These are phyloP conservation scores for Entomortierella chlamydospora DNA, from an alignment of 192 early-diverging fungal genomes.

Conservation along the genomic window DNA sequence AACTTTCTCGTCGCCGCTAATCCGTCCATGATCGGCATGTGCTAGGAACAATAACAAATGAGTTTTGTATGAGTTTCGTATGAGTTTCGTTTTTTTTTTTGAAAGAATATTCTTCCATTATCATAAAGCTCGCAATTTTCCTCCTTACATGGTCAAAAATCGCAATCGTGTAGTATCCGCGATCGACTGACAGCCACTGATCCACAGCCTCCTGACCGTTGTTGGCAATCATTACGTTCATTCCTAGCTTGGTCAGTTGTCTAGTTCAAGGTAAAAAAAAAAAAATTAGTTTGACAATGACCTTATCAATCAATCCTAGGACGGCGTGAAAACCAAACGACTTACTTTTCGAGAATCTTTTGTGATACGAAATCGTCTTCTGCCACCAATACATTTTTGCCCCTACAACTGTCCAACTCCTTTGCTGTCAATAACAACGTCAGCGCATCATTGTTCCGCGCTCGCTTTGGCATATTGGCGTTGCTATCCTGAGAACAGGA, in stretches of 20 bases:
- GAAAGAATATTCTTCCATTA: no score
- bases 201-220: constrained; percentile 47
- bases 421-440: constrained; percentile 25
- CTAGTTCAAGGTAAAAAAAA: constrained; percentile 13
- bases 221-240: constrained; percentile 52
- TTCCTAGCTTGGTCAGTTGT: constrained; percentile 46
- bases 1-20: constrained; percentile 40
- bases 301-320: no score
- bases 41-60: constrained; percentile 18
- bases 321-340: no score
- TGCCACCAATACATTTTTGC: constrained; percentile 48
- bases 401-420: constrained; percentile 29
- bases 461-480: constrained; percentile 26
- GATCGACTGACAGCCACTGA: constrained; percentile 31
- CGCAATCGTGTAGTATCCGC: constrained; percentile 42
- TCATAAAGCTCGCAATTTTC: no score
- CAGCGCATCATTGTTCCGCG: constrained; percentile 44
- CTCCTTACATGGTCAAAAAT: constrained; percentile 55
- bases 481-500: not conserved
- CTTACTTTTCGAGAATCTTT: constrained; percentile 51
- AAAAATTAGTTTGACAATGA: no score
- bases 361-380: constrained; percentile 52
- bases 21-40: constrained; percentile 55
- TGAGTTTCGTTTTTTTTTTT: no score
- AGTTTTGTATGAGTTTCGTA: not conserved